Base-by-base conservation (phyloP, 768 basidiomycete genomes). In the Neoboletus magnificus region DNA sequence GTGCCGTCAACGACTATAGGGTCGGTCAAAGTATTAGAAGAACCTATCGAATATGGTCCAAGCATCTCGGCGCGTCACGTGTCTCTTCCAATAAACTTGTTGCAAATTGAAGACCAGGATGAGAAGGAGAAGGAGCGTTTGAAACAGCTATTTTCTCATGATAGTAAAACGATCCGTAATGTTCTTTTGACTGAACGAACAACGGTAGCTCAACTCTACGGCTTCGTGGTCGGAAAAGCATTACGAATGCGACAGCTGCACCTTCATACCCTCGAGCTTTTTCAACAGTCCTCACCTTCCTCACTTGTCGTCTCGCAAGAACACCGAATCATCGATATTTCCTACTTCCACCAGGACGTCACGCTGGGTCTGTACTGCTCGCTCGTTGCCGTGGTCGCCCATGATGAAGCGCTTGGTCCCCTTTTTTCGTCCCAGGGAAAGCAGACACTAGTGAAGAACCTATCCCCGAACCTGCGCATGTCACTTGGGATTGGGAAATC, bases 181-280 rank as follows among this genome's bases (percentile, higher is more conserved):
- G 77, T 82, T 32, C 75, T 93, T 53, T 71, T 89, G n/a, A 78
- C 79, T 3, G 89, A 95, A 65, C 78, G 81, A 44, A 82, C 82
- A 27, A 86, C 89, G 3, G 64, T 87, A n/a, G 79, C 82, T 3
- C 90, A 93, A 60, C 60, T 82, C 29, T 89, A 89, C 65, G 93
- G 91, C 15, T 91, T 81, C 69, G 79, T 87, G 42, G 74, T 82
- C 15, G 91, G 87, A 15, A 85, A 84, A 62, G 78, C 79, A 30
- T 73, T 83, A 1, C 80, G 93, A 42, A 81, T 83, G 18, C 81
- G 83, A 27, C 77, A 82, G 55, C 71, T 91, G 1, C 89, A 93
- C 63, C 70, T 86, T 25, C 75, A 77, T 44, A 75, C 76, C 25
- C 73, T 86, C 32, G 66, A 72, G 23, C 73, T 77, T 6, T 74